Base-by-base conservation (phyloP, 2,329 filamentous ascomycete species). In the Aschersonia sp. region DNA sequence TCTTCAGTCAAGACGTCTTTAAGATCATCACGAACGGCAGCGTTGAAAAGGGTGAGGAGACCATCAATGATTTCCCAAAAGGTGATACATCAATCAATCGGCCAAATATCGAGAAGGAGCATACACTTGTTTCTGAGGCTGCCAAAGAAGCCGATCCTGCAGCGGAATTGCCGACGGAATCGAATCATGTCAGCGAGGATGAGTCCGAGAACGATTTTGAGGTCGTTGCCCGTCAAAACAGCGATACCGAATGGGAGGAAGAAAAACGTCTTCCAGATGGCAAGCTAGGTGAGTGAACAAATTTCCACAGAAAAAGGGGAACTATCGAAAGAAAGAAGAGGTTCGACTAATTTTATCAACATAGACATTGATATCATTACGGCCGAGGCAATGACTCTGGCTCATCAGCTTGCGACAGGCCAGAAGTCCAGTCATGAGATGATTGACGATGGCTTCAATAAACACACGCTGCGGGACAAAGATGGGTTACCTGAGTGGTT, bases 401-500 rank as follows among this genome's bases (percentile, higher is more conserved):
- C 92, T 1, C 92, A 97, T 54, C 79, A 87, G 60, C 81, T 98
- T 50, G 92, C 89, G 4, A 87, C 84, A 0, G 90, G 90, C 43
- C 76, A 90, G 61, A 89, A 83, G 64, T 85, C 82, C 1, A 83
- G 78, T 43, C 67, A 83, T 48, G 87, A 96, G 56, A 70, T 95
- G 5, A 70, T 90, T 43, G 94, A 98, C 59, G 90, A 97, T 52
- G 83, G 81, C 41, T 98, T 92, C 75, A 96, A 95, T 71, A 92
- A 87, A 63, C 86, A 84, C 61, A 79, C 88, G 3, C 89, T 95
- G 70, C 87, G 89, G 46, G 90, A 97, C 61, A 76, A 80, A 5
- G 90, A 97, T 54, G 89, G 90, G 2, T 75, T 98, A 2, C 92
- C 92, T 0, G 90, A 97, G 46, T 98, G 94, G 94, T 98, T 98